Evolutionary conservation across 441 rosid species (phyloP), one percentile per base, ranked within the genome.

Genomic region (Populus hybrid): DNA sequence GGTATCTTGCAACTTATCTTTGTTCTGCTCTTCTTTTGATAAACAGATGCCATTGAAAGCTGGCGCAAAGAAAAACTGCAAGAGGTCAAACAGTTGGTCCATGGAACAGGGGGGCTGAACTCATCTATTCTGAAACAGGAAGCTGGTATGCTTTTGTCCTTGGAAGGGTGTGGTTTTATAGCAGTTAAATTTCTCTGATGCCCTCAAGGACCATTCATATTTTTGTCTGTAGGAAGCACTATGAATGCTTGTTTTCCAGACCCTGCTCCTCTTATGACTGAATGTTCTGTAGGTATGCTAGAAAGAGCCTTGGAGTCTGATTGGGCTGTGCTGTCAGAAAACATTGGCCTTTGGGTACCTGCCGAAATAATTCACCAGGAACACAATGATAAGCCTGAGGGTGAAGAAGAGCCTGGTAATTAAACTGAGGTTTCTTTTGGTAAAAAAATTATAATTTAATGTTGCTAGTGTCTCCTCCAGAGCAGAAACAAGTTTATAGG

Each of bases 321-420:
- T 79, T 94, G 98, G 98, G 89, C 86, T 82, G 84, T 82, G 68
- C 86, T 96, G 65, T 91, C 83, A 36, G 99, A 94, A 85, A 91
- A 91, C 46, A 87, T 96, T 75, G 99, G 98, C 67, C 88, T 94
- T 65, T 96, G 98, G 97, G 79, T 94, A 74, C 99, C 99, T 42
- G 73, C 81, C 81, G 94, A 91, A 83, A 82, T 90, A 74, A 75
- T 72, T 71, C 87, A 96, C 80, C 77, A 75, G 85, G 97, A 88
- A 77, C 97, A 94, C 61, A 90, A 92, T 85, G 99, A 92, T 88
- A 94, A 92, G 82, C 92, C 93, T 34, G 93, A 90, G 87, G 97
- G 86, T n/a, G 91, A 81, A 82, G 90, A 90, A 72, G 98, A 93
- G 70, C 71, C 84, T 75, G 98, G 98, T 94, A 85, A 70, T 18